These are phyloP conservation scores for Amanita rimosa DNA, from an alignment of 768 basidiomycete genomes.

Conservation along the genomic window DNA sequence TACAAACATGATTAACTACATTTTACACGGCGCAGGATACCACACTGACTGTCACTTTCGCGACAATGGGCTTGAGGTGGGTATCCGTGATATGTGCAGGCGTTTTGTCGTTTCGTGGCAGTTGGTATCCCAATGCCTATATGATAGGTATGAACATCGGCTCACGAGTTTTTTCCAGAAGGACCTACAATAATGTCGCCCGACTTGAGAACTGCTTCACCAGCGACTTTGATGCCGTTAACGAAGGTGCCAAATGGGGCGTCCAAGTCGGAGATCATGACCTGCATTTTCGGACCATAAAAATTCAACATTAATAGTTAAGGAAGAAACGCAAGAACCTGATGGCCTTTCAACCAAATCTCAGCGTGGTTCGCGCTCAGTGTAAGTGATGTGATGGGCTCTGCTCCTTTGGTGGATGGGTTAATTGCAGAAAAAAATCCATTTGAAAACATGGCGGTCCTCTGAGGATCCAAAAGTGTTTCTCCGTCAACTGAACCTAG, in stretches of 20 bases:
- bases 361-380: slow-evolving; percentile 33
- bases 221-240: slow-evolving; percentile 28
- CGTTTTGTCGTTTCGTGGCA: slow-evolving; percentile 27
- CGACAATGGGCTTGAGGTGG: slow-evolving; percentile 35
- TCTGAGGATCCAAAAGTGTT: slow-evolving; percentile 4
- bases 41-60: slow-evolving; percentile 18
- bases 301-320: background rate
- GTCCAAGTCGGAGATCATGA: slow-evolving; percentile 35
- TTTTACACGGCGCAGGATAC: background rate
- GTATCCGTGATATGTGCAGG: slow-evolving; percentile 27
- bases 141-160: slow-evolving; percentile 3
- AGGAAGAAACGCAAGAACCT: slow-evolving; percentile 17
- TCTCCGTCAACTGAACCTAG: slow-evolving; percentile 14
- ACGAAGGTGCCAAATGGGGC: slow-evolving; percentile 37
- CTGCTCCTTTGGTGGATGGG: slow-evolving; percentile 10
- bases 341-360: slow-evolving; percentile 31
- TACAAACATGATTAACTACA: background rate
- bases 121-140: slow-evolving; percentile 21
- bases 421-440: slow-evolving; percentile 30
- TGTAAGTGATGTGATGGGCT: slow-evolving; percentile 18
- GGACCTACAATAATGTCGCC: slow-evolving; percentile 34
- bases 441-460: slow-evolving; percentile 20
- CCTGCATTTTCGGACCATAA: slow-evolving; percentile 16
- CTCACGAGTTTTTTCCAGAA: background rate
- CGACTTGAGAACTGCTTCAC: slow-evolving; percentile 22